Base-by-base conservation (phyloP, 2,329 filamentous ascomycete genomes). In the Cladosporium sp. region DNA sequence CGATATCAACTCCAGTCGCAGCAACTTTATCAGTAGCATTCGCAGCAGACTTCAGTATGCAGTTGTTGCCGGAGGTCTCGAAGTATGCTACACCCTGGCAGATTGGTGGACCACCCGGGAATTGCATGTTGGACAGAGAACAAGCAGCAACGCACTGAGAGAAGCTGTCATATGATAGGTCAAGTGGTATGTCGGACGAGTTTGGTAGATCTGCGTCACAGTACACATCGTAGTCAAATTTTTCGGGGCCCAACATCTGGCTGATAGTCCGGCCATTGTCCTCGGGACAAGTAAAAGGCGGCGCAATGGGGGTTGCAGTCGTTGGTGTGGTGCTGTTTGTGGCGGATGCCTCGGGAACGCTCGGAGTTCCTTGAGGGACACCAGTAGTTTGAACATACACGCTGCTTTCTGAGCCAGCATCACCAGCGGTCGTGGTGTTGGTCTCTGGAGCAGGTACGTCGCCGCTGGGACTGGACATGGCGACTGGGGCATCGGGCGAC, bases 81-180 rank as follows among this genome's bases (percentile, higher is more conserved):
- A 67, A 69, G 64, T 66, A 71, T 5, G 66, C 67, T 8, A 68
- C 64, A 37, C 67, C 70, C 58, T 70, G 64, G 60, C 70, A 73
- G n/a, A 69, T 66, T 1, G 67, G 66, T n/a, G 43, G 22, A 5
- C 43, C 43, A 5, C 51, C 57, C 38, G 67, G 63, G 51, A 70
- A 65, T 5, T 64, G 62, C 37, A 62, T 60, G 57, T 73, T 65
- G n/a, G 65, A 67, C 9, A 62, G 47, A 8, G 70, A 71, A 56
- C 71, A 73, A 51, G 71, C 69, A 19, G 67, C 69, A 14, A 67
- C 65, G 58, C 71, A 73, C 39, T 72, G 64, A 8, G 63, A 63
- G 59, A 70, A 69, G 20, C 62, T 68, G 47, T 56, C 60, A 58
- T 71, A 72, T 14, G 60, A 63, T 9, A 67, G 64, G 19, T 60